Evolutionary conservation across 1,139 yeast species (phyloP), one percentile per base, ranked within the genome.

Genomic region (Diutina catenulata): DNA sequence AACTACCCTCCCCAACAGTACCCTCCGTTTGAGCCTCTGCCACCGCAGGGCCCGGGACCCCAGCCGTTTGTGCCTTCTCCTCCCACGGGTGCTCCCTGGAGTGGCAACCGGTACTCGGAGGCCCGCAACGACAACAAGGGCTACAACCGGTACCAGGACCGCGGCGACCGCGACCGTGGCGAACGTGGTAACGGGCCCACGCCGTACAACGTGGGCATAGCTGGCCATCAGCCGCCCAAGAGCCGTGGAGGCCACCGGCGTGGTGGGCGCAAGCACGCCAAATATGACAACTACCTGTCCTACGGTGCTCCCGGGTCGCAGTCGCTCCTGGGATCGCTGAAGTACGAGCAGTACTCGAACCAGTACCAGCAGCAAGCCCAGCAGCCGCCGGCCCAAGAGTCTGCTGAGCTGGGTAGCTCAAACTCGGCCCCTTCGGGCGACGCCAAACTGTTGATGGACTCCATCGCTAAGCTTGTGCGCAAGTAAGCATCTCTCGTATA

Each of bases 291-390:
- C 15, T 31, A 31, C 18, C 25, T 14, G 5, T 6, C 13, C 7
- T 13, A 16, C 3, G 8, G 7, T 10, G 15, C 11, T n/a, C 11
- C 11, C 11, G 15, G 21, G 7, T 13, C 29, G 4, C 15, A 5
- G 5, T 19, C 33, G 15, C 20, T 31, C 13, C 35, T 20, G 35
- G 35, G 35, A n/a, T 25, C 21, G 35, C 23, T 20, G 19, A 31
- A 31, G 15, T 31, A 31, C 14, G 35, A 31, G n/a, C 24, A 25
- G 2, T 31, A 31, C 26, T 15, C 18, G 16, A 16, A 28, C 13
- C 33, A 28, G 21, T 28, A 28, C 23, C 33, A 28, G 13, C 32
- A 28, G 13, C 32, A 15, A 15, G 25, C 25, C 15, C 35, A 20
- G 10, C 9, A 16, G 16, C 25, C 20, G 10, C 6, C 24, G 5